Conservation (phyloP, 176 grass and related monocot genomes). For the Oryza rufipogon region DNA sequence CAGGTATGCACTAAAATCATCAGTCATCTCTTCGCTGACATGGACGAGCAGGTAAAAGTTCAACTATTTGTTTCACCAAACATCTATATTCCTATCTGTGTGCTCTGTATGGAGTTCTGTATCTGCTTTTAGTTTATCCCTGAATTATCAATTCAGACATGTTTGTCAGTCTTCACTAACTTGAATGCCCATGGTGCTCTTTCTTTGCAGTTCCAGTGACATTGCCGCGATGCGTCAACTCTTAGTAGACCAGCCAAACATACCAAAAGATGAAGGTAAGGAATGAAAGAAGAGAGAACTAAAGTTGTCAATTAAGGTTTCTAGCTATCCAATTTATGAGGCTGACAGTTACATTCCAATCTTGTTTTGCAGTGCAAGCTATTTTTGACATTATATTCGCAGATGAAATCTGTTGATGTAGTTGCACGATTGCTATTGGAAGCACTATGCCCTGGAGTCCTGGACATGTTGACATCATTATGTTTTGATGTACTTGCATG, state of each 20-base stretch:
- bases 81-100: neutral
- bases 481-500: slow-evolving; percentile 25
- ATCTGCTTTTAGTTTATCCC: neutral
- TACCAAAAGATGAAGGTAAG: slow-evolving; percentile 82
- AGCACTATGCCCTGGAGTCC: neutral
- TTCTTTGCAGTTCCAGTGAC: slow-evolving; percentile 66
- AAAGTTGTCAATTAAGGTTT: slow-evolving; percentile 2
- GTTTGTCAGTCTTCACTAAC: neutral
- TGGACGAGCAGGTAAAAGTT: slow-evolving; percentile 70
- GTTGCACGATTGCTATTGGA: neutral
- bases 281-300: neutral
- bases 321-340: neutral
- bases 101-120: neutral
- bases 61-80: neutral
- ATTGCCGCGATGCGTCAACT: slow-evolving; percentile 64
- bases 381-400: slow-evolving; percentile 84
- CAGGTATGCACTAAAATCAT: slow-evolving; percentile 69
- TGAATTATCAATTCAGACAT: neutral
- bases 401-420: slow-evolving; percentile 68
- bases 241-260: slow-evolving; percentile 83
- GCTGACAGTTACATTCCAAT: slow-evolving; percentile 18
- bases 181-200: slow-evolving; percentile 1
- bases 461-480: neutral
- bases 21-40: slow-evolving; percentile 59
- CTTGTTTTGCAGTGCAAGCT: slow-evolving; percentile 66